A percentile compares a stretch with the other conserved stretches of the same genome.
These are phyloP conservation scores for Clavulina sp. DNA, from an alignment of 768 basidiomycete species.

Conservation along the genomic window DNA sequence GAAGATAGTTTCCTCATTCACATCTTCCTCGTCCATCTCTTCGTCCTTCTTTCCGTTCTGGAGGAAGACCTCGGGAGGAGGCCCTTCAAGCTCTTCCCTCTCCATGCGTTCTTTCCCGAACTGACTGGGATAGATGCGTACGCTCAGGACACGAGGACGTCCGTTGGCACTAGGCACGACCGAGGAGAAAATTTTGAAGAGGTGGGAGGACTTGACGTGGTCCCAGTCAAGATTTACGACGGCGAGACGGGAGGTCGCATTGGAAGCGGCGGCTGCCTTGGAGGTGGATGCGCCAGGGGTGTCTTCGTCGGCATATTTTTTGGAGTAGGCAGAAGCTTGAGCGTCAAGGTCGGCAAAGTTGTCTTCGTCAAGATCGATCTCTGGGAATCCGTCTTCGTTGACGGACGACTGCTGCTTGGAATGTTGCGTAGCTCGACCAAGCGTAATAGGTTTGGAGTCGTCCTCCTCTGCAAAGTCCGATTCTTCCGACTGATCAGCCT, in stretches of 20 bases:
- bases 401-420: not conserved
- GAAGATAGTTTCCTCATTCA: slow-evolving; percentile 46
- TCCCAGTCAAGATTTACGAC: slow-evolving; percentile 98
- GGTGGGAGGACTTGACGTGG: slow-evolving; percentile 70
- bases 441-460: not conserved
- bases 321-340: slow-evolving; percentile 45
- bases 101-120: slow-evolving; percentile 82
- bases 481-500: slow-evolving; percentile 23
- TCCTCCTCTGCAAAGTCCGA: slow-evolving; percentile 17
- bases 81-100: slow-evolving; percentile 78
- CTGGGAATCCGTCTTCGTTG: slow-evolving; percentile 14
- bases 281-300: slow-evolving; percentile 22
- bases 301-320: slow-evolving; percentile 29
- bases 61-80: slow-evolving; percentile 63
- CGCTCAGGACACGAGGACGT: slow-evolving; percentile 35
- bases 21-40: slow-evolving; percentile 41
- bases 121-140: slow-evolving; percentile 80
- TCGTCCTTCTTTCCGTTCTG: slow-evolving; percentile 13
- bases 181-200: slow-evolving; percentile 87
- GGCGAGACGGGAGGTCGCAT: slow-evolving; percentile 55
- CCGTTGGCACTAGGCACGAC: slow-evolving; percentile 29
- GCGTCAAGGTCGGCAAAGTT: slow-evolving; percentile 54
- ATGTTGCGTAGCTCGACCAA: not conserved
- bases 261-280: slow-evolving; percentile 8
- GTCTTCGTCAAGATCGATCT: slow-evolving; percentile 69